A percentile compares a stretch with the other conserved stretches of the same genome.
Conservation (phyloP, 257 asterid genomes). For the Agastache rugosa region DNA sequence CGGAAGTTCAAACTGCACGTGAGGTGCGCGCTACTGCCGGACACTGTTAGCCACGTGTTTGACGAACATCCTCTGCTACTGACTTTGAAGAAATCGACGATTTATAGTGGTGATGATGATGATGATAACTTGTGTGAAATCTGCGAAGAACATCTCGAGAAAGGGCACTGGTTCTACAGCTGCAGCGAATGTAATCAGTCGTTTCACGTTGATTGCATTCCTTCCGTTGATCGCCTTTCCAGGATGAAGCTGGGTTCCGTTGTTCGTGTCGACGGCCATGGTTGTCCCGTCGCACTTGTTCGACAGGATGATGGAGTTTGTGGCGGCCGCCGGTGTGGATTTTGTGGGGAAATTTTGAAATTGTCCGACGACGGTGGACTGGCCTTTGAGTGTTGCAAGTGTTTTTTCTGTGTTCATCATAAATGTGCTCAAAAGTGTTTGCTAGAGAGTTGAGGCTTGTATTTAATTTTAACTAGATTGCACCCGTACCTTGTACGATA, state of each 20-base stretch:
- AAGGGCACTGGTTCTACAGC: background rate
- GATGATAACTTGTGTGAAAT: background rate
- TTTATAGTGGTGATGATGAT: background rate
- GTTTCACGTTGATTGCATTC: slow-evolving; percentile 16
- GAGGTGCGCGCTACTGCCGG: background rate
- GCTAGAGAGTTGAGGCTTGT: background rate
- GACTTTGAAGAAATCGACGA: background rate
- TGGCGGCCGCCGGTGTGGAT: background rate
- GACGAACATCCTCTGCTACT: slow-evolving; percentile 2
- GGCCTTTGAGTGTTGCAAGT: background rate
- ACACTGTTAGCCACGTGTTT: background rate
- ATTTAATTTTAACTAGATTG: too few relatives aligned
- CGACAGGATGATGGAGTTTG: background rate
- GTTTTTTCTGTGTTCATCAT: background rate
- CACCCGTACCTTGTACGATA: too few relatives aligned
- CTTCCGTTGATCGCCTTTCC: background rate
- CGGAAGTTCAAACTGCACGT: slow-evolving; percentile 3
- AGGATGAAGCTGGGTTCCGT: background rate
- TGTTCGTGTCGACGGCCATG: background rate
- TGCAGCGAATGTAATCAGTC: background rate
- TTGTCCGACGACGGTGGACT: background rate
- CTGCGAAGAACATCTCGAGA: background rate
- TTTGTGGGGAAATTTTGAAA: background rate
- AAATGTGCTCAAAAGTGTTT: background rate
- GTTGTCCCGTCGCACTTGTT: background rate